phyloP scores from a whole-genome alignment of 345 rosid genomes.

The Melastoma malabathricum region DNA sequence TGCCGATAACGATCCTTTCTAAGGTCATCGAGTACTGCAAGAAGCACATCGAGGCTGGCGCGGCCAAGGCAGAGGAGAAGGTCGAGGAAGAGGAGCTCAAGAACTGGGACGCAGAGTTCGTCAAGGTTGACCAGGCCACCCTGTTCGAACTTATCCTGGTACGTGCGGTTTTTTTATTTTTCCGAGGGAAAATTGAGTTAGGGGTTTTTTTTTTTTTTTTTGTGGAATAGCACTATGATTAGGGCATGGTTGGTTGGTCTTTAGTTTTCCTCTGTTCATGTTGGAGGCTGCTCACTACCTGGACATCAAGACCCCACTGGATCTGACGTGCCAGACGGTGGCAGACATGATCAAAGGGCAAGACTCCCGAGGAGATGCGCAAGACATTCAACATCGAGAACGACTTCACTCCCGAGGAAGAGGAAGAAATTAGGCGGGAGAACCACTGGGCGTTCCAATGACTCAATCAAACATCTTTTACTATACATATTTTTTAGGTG shows the following conservation, averaged over 20 bases:
- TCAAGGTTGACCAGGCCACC: constrained; percentile 34
- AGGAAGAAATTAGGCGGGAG: constrained; percentile 50
- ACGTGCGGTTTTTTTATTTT: not conserved
- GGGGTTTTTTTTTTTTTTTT: not conserved
- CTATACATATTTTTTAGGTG: no score
- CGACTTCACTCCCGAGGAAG: constrained; percentile 49
- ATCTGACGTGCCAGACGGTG: constrained; percentile 39
- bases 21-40: constrained; percentile 72
- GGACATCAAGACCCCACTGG: constrained; percentile 32
- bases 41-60: constrained; percentile 41
- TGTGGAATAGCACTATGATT: no score
- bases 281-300: constrained; percentile 51
- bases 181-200: not conserved
- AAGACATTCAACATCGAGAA: constrained; percentile 44
- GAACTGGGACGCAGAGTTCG: constrained; percentile 47
- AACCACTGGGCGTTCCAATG: constrained; percentile 64
- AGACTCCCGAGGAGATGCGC: constrained; percentile 37
- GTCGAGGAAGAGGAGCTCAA: constrained; percentile 20
- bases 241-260: no score
- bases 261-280: no score
- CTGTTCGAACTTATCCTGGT: constrained; percentile 41
- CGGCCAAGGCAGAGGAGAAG: constrained; percentile 6
- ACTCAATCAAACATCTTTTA: not conserved
- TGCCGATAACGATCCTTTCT: constrained; percentile 50
- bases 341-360: constrained; percentile 52